Evolutionary conservation across 306 rosid species (phyloP).

Genomic region (Fagus sylvatica): DNA sequence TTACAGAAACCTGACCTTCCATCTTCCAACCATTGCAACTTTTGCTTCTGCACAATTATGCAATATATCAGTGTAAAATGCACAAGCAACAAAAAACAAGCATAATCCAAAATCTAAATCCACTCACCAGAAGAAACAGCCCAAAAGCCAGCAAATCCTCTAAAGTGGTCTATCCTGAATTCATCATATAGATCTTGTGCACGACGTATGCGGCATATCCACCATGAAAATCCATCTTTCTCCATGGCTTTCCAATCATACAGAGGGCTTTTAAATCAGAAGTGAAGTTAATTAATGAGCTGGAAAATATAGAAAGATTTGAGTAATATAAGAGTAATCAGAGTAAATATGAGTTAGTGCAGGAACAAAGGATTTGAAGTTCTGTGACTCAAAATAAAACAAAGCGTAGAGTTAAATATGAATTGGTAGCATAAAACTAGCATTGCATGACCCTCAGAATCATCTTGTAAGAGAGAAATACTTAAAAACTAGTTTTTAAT

Average conservation of each 20-base stretch:
- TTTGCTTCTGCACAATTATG: conserved; percentile 68
- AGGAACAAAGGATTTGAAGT: conserved; percentile 2
- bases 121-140: conserved; percentile 89
- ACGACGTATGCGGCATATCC: conserved; percentile 79
- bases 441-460: background rate
- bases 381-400: background rate
- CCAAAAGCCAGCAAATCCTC: conserved; percentile 96
- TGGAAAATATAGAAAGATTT: conserved; percentile 10
- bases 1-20: conserved; percentile 67
- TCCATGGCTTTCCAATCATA: conserved; percentile 98
- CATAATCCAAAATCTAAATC: conserved; percentile 25
- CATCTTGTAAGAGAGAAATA: background rate
- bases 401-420: background rate
- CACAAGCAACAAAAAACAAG: conserved; percentile 12
- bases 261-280: conserved; percentile 67
- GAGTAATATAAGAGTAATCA: background rate
- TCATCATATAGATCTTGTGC: conserved; percentile 82
- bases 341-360: background rate
- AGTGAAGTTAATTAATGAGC: conserved; percentile 29
- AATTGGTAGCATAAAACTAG: background rate
- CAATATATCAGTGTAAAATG: conserved; percentile 46
- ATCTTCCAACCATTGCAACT: conserved; percentile 81
- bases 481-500: background rate
- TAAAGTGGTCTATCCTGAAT: conserved; percentile 90
- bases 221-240: conserved; percentile 92